These are phyloP conservation scores for Quercus ilex DNA, from an alignment of 306 rosid genomes.

Conservation along the genomic window DNA sequence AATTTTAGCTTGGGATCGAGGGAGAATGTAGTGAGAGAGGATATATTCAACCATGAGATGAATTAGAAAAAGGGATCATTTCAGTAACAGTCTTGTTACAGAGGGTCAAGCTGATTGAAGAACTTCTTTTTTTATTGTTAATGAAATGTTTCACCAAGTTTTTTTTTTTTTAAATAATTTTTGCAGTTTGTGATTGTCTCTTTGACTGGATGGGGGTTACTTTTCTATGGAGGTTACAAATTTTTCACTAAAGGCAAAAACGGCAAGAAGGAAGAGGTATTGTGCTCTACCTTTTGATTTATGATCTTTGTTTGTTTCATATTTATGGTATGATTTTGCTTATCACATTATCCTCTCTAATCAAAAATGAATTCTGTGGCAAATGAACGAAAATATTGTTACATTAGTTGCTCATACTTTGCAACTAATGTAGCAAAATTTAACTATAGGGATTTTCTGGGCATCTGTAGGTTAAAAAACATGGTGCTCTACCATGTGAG, in stretches of 20 bases:
- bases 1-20: background rate
- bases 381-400: background rate
- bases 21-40: background rate
- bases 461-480: too few species aligned
- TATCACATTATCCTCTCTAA: background rate
- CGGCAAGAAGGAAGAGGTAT: constrained; percentile 58
- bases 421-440: too few species aligned
- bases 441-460: too few species aligned
- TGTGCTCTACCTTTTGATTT: background rate
- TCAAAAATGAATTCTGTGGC: background rate
- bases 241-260: constrained; percentile 38
- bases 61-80: background rate
- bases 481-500: too few species aligned
- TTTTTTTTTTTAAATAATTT: background rate
- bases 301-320: background rate
- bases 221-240: constrained; percentile 47
- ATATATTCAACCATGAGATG: background rate
- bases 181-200: constrained; percentile 62
- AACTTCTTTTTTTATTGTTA: background rate
- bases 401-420: background rate
- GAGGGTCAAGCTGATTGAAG: background rate
- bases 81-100: background rate
- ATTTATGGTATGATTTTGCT: background rate
- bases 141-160: background rate
- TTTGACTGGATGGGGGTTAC: constrained; percentile 46